Percentiles rank a stretch among this genome's conserved stretches.
Conservation (phyloP, 2,329 filamentous ascomycete genomes). For the Pestalotiopsis sp. region DNA sequence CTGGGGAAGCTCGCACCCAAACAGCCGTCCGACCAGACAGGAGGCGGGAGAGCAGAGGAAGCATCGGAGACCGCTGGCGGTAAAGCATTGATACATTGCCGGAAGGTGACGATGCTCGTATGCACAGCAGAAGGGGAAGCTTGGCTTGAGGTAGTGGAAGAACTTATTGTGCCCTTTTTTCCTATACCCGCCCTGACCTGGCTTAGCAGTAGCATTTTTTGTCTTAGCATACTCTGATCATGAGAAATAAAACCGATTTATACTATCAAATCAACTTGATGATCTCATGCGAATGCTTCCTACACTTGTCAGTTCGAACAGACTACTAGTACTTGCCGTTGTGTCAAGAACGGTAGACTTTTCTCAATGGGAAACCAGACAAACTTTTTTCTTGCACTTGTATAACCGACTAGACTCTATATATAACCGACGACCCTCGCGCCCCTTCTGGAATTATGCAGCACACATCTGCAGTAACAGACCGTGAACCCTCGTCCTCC, state of each 20-base stretch:
- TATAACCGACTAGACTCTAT: neutral
- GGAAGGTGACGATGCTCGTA: neutral
- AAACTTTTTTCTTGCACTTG: neutral
- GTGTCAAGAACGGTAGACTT: too few relatives aligned
- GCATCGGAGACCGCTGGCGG: neutral
- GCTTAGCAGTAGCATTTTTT: neutral
- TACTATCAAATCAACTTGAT: too few relatives aligned
- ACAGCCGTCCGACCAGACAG: neutral
- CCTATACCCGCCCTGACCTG: neutral
- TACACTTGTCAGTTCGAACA: too few relatives aligned
- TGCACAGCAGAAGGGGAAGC: neutral
- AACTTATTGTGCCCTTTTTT: neutral
- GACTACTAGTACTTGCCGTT: too few relatives aligned
- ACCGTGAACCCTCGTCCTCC: constrained; percentile 22
- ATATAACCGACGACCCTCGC: too few relatives aligned
- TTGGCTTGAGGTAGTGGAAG: neutral
- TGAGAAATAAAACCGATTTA: neutral
- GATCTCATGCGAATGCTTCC: too few relatives aligned
- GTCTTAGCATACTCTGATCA: neutral
- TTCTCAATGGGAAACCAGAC: too few relatives aligned
- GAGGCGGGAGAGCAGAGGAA: neutral
- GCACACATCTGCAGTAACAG: constrained; percentile 26
- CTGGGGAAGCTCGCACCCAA: neutral
- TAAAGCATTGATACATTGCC: neutral
- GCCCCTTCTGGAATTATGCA: neutral